Conservation (phyloP, 106 monocot genomes). For the Xerophyta viscosa region DNA sequence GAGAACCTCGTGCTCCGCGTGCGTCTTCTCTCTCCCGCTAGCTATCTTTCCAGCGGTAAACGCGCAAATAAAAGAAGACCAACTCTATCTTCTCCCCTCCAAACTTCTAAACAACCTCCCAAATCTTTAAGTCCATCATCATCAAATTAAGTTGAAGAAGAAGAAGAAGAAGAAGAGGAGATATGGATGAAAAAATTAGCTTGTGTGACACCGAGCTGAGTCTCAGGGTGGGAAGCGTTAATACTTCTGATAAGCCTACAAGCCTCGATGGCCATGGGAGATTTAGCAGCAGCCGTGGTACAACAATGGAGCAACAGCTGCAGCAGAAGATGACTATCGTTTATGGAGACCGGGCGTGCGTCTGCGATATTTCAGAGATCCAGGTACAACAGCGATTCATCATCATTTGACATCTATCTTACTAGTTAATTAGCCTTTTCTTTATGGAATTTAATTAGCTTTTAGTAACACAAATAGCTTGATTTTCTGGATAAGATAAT, state of each 20-base stretch:
- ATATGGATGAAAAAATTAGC: too few relatives aligned
- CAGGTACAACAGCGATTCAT: conserved; percentile 1
- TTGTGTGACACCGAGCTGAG: too few relatives aligned
- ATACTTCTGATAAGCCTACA: neutral
- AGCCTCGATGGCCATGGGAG: neutral
- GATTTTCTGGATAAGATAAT: too few relatives aligned
- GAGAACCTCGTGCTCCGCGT: conserved; percentile 13
- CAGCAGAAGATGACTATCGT: conserved; percentile 5
- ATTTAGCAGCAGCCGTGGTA: neutral
- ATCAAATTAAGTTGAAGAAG: too few relatives aligned
- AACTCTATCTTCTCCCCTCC: neutral
- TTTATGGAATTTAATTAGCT: too few relatives aligned
- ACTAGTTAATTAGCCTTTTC: too few relatives aligned
- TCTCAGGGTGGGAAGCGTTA: too few relatives aligned
- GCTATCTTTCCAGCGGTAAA: neutral
- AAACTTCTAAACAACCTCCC: too few relatives aligned
- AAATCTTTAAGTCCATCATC: too few relatives aligned
- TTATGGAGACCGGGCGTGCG: conserved; percentile 3
- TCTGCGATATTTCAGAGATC: conserved; percentile 8
- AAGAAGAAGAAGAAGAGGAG: too few relatives aligned
- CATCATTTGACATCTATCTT: too few relatives aligned
- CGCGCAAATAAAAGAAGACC: neutral
- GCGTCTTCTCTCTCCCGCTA: neutral
- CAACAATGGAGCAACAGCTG: neutral
- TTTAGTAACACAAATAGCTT: too few relatives aligned